Percentiles rank a stretch among this genome's conserved stretches.
Evolutionary conservation across 2,329 filamentous ascomycete genomes (phyloP).

Genomic region (Penicillium sp.): DNA sequence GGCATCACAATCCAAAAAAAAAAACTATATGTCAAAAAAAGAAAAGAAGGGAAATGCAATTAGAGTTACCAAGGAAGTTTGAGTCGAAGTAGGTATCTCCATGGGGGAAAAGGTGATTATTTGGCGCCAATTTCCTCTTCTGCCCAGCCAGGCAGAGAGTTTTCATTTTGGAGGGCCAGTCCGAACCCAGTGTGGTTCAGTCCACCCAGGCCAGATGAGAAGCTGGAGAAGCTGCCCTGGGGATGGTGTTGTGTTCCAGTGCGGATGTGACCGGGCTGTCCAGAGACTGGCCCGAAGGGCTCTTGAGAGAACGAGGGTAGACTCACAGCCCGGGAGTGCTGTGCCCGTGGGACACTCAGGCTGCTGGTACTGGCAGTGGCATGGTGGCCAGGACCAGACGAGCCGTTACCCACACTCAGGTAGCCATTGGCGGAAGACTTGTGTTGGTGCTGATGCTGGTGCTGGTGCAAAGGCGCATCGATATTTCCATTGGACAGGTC

Average conservation of each 20-base stretch:
- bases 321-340: conserved; percentile 81
- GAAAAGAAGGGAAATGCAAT: conserved; percentile 21
- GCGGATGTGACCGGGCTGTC: conserved; percentile 36
- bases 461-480: conserved; percentile 45
- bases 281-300: conserved; percentile 49
- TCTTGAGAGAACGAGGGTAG: conserved; percentile 71
- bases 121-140: conserved; percentile 63
- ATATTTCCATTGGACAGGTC: conserved; percentile 59
- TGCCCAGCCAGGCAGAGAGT: conserved; percentile 61
- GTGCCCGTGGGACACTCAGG: conserved; percentile 55
- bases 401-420: conserved; percentile 49
- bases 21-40: conserved; percentile 21
- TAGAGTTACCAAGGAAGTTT: conserved; percentile 16
- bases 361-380: conserved; percentile 62
- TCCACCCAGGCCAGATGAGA: conserved; percentile 59
- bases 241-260: conserved; percentile 42
- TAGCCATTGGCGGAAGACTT: conserved; percentile 64
- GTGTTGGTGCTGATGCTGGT: conserved; percentile 31
- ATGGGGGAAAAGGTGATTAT: conserved; percentile 30
- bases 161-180: conserved; percentile 59
- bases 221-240: conserved; percentile 57
- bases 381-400: conserved; percentile 69
- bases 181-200: conserved; percentile 59
- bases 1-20: conserved; percentile 19
- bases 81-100: conserved; percentile 18